phyloP scores from a whole-genome alignment of 345 rosid genomes.

The Pistacia atlantica region DNA sequence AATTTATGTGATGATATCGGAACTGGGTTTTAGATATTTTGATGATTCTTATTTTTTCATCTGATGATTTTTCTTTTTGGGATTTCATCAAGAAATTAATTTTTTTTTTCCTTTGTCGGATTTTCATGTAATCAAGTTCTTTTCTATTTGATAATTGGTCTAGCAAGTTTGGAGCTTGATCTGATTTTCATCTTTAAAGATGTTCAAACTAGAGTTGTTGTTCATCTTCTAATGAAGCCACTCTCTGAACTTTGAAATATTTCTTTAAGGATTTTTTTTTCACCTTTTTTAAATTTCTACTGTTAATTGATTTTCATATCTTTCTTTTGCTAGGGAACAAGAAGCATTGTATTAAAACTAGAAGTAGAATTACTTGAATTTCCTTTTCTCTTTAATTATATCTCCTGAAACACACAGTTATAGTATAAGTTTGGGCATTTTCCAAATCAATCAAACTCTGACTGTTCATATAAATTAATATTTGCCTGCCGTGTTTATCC shows the following conservation, averaged over 20 bases:
- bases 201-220: neutral
- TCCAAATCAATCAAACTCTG: too few relatives aligned
- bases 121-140: neutral
- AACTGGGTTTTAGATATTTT: neutral
- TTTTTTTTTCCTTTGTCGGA: neutral
- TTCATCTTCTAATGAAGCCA: neutral
- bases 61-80: neutral
- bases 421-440: too few relatives aligned
- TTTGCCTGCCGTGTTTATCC: too few relatives aligned
- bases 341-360: too few relatives aligned
- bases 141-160: neutral
- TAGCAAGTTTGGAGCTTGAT: conserved; percentile 4
- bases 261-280: neutral
- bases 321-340: too few relatives aligned
- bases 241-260: neutral
- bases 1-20: neutral
- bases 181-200: neutral
- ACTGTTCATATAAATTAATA: too few relatives aligned
- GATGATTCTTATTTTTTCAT: neutral
- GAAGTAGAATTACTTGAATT: too few relatives aligned
- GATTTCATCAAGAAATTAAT: neutral
- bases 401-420: too few relatives aligned
- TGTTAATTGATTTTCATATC: neutral
- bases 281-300: neutral
- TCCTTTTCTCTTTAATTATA: too few relatives aligned